Conservation (phyloP, 2,329 filamentous ascomycete species). For the Calonectria montana region DNA sequence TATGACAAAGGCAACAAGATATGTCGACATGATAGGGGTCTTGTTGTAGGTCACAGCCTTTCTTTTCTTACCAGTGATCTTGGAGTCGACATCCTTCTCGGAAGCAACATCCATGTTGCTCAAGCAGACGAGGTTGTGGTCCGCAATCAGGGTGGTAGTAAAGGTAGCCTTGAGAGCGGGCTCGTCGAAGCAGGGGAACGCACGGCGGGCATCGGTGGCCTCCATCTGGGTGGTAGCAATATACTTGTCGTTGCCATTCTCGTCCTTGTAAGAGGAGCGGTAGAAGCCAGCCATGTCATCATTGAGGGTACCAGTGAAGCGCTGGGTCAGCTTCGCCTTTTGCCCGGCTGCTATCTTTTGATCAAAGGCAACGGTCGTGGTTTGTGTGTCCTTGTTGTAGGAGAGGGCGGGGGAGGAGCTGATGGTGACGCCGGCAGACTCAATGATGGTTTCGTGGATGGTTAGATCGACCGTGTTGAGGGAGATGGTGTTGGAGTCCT, state of each 20-base stretch:
- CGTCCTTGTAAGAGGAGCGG: slow-evolving; percentile 89
- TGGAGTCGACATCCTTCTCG: slow-evolving; percentile 78
- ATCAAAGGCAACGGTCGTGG: slow-evolving; percentile 83
- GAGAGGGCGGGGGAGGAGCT: slow-evolving; percentile 60
- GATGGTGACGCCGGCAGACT: slow-evolving; percentile 61
- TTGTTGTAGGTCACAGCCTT: slow-evolving; percentile 94
- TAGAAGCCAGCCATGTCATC: slow-evolving; percentile 99
- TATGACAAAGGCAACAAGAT: slow-evolving; percentile 92
- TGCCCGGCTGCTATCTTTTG: slow-evolving; percentile 78
- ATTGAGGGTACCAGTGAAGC: slow-evolving; percentile 83
- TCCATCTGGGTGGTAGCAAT: slow-evolving; percentile 97
- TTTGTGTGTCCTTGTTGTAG: slow-evolving; percentile 83
- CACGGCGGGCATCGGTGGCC: slow-evolving; percentile 90
- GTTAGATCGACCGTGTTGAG: slow-evolving; percentile 90
- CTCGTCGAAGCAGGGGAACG: slow-evolving; percentile 97
- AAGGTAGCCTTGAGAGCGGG: slow-evolving; percentile 93
- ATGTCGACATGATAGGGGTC: slow-evolving; percentile 95
- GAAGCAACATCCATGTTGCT: slow-evolving; percentile 96
- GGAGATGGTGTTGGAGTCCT: slow-evolving; percentile 86
- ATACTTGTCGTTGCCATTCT: slow-evolving; percentile 82
- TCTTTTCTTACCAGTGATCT: slow-evolving; percentile 69
- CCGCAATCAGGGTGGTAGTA: slow-evolving; percentile 89
- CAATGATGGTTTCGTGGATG: slow-evolving; percentile 72
- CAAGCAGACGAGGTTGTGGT: slow-evolving; percentile 89
- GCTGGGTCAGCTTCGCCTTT: slow-evolving; percentile 73